Percentiles rank a stretch among this genome's conserved stretches.
Conservation (phyloP, 495 filamentous ascomycete species). For the Xylaria cubensis region DNA sequence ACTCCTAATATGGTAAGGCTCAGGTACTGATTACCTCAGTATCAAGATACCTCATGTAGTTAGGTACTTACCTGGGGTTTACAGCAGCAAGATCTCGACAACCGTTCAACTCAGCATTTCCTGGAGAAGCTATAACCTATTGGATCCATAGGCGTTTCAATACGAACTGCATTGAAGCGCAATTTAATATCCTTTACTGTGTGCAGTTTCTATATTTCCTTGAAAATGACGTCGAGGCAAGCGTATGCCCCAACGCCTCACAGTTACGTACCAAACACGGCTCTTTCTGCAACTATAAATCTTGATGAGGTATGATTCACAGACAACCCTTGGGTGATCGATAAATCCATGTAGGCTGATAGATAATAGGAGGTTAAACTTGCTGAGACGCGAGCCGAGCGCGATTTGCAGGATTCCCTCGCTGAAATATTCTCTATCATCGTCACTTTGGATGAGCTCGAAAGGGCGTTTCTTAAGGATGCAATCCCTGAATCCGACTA, state of each 20-base stretch:
- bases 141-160: not conserved
- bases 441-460: slow-evolving; percentile 90
- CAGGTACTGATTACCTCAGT: too few relatives aligned
- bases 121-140: not conserved
- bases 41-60: not conserved
- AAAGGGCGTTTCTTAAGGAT: slow-evolving; percentile 97
- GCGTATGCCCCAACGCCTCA: slow-evolving; percentile 89
- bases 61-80: slow-evolving; percentile 2
- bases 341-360: slow-evolving; percentile 11
- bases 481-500: slow-evolving; percentile 90
- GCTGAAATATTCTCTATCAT: slow-evolving; percentile 98
- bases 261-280: slow-evolving; percentile 82
- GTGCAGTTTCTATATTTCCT: not conserved
- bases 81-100: not conserved
- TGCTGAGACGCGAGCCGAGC: slow-evolving; percentile 79
- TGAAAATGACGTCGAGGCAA: slow-evolving; percentile 54
- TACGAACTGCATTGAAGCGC: not conserved
- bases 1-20: not conserved
- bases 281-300: slow-evolving; percentile 85
- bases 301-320: slow-evolving; percentile 75
- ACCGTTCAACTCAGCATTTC: not conserved
- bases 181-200: not conserved
- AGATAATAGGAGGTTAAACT: slow-evolving; percentile 85
- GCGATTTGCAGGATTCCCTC: slow-evolving; percentile 93
- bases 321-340: not conserved